A percentile compares a stretch with the other conserved stretches of the same genome.
phyloP scores from a whole-genome alignment of 2,329 filamentous ascomycete genomes.

The Berkeleyomyces basicola region DNA sequence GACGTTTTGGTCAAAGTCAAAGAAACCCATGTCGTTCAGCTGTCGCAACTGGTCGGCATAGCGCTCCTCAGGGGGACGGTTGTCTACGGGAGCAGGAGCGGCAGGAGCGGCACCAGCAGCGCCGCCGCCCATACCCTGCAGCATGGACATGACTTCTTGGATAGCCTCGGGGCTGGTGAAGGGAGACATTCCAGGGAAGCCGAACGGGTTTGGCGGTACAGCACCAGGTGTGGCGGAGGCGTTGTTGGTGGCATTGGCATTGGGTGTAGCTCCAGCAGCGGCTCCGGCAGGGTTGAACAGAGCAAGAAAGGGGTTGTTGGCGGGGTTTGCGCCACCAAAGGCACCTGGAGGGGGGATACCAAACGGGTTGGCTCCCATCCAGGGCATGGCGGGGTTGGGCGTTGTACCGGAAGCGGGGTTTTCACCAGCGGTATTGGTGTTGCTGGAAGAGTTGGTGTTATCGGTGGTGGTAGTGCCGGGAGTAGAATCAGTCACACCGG shows the following conservation, averaged over 20 bases:
- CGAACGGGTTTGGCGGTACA: slow-evolving; percentile 8
- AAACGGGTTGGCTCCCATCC: slow-evolving; percentile 3
- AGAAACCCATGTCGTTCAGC: slow-evolving; percentile 98
- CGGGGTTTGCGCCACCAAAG: slow-evolving; percentile 15
- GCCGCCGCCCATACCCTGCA: slow-evolving; percentile 7
- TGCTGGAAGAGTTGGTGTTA: slow-evolving; percentile 22
- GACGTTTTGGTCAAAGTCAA: slow-evolving; percentile 87
- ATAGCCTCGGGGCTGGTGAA: slow-evolving; percentile 9
- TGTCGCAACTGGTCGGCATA: slow-evolving; percentile 83
- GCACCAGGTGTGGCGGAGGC: not conserved
- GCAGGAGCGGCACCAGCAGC: slow-evolving; percentile 15
- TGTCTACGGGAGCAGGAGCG: slow-evolving; percentile 49
- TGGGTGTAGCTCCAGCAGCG: slow-evolving; percentile 14
- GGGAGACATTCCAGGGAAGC: not conserved
- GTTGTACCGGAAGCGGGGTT: slow-evolving; percentile 12
- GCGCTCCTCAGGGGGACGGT: slow-evolving; percentile 77
- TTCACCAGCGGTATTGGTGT: slow-evolving; percentile 16
- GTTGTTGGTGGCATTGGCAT: slow-evolving; percentile 14
- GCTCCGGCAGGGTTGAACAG: slow-evolving; percentile 6
- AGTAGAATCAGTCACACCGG: slow-evolving; percentile 79
- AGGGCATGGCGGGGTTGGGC: not conserved
- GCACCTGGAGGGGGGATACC: slow-evolving; percentile 13
- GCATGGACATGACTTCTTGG: slow-evolving; percentile 7
- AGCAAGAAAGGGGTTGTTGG: slow-evolving; percentile 28
- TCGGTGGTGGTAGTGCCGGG: slow-evolving; percentile 28